Percentiles rank a stretch among this genome's conserved stretches.
phyloP scores from a whole-genome alignment of 768 basidiomycete genomes.

The Chalciporus piperatus region DNA sequence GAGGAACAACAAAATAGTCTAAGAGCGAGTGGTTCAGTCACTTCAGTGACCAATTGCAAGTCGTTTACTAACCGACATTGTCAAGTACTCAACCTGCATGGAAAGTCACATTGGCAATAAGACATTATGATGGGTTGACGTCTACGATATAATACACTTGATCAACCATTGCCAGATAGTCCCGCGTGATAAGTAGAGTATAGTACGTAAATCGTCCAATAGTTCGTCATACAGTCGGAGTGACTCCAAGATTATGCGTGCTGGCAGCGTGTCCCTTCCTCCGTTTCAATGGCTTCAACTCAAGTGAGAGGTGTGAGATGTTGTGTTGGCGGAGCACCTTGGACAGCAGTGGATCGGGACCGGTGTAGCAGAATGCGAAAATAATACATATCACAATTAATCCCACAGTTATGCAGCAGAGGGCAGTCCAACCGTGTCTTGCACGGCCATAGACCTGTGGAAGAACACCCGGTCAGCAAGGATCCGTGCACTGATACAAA shows the following conservation, averaged over 20 bases:
- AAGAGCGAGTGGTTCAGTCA: too few species aligned
- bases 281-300: slow-evolving; percentile 3
- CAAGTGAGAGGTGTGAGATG: slow-evolving; percentile 9
- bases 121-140: slow-evolving; percentile 5
- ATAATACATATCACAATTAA: slow-evolving; percentile 39
- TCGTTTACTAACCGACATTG: too few species aligned
- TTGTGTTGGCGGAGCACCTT: slow-evolving; percentile 24
- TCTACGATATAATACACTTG: slow-evolving; percentile 15
- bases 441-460: slow-evolving; percentile 58
- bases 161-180: slow-evolving; percentile 8
- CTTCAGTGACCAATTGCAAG: too few species aligned
- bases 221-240: slow-evolving; percentile 5
- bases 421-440: slow-evolving; percentile 55
- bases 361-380: slow-evolving; percentile 47
- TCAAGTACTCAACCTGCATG: too few species aligned
- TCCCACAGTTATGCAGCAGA: slow-evolving; percentile 49
- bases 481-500: background rate
- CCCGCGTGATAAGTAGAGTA: background rate
- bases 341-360: slow-evolving; percentile 41
- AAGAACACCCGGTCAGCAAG: slow-evolving; percentile 1
- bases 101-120: slow-evolving; percentile 4
- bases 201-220: slow-evolving; percentile 5
- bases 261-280: background rate
- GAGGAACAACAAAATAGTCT: background rate
- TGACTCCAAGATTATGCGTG: background rate